Evolutionary conservation across 345 rosid species (phyloP).

Genomic region (Eucalyptus pumila): DNA sequence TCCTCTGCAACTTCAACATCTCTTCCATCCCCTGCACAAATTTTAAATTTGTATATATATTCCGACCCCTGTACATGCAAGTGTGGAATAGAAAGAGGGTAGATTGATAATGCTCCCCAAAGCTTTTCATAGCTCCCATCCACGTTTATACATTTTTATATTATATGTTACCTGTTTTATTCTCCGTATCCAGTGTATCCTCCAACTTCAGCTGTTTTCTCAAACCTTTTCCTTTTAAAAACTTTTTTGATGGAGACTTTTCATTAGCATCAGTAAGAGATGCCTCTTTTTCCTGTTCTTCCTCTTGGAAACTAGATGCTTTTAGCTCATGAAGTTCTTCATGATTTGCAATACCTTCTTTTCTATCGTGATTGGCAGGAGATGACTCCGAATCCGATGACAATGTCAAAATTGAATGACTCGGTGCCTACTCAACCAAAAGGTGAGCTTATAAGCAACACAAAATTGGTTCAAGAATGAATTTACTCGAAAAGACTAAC

Average conservation of each 20-base stretch:
- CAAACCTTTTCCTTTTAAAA: slow-evolving; percentile 37
- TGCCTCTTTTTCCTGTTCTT: slow-evolving; percentile 21
- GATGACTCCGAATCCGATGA: slow-evolving; percentile 79
- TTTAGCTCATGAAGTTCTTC: slow-evolving; percentile 3
- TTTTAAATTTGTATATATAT: background rate
- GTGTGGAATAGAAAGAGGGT: background rate
- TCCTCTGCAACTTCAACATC: slow-evolving; percentile 32
- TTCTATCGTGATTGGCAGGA: slow-evolving; percentile 9
- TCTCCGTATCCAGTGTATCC: slow-evolving; percentile 16
- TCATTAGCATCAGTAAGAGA: slow-evolving; percentile 1
- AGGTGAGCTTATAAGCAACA: background rate
- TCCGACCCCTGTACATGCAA: background rate
- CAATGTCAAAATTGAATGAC: slow-evolving; percentile 26
- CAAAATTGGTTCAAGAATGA: background rate
- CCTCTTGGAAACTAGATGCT: slow-evolving; percentile 2
- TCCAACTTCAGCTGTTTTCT: slow-evolving; percentile 14
- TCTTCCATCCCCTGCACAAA: slow-evolving; percentile 34
- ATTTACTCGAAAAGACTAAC: background rate
- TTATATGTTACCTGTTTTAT: slow-evolving; percentile 1
- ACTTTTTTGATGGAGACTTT: slow-evolving; percentile 25
- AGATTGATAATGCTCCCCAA: background rate
- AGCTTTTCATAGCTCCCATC: background rate
- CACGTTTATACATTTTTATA: background rate
- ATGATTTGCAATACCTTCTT: background rate
- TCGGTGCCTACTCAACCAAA: slow-evolving; percentile 21